These are phyloP conservation scores for Suillus occidentalis DNA, from an alignment of 768 basidiomycete species.

Conservation along the genomic window DNA sequence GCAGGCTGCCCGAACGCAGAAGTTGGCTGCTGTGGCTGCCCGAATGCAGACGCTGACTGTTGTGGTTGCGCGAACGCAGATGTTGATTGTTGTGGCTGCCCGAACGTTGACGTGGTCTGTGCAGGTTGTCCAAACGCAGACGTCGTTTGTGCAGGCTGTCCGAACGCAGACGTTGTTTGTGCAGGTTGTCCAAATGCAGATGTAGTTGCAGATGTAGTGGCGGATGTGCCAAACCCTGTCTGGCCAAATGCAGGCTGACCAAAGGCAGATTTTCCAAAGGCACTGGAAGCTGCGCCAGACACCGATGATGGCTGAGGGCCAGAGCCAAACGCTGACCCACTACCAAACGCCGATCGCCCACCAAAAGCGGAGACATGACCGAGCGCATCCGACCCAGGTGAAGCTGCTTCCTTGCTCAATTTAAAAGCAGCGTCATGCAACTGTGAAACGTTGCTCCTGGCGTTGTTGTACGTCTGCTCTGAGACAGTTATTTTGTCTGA, in stretches of 20 bases:
- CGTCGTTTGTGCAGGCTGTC: conserved; percentile 29
- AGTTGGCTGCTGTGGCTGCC: conserved; percentile 24
- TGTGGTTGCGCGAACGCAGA: conserved; percentile 43
- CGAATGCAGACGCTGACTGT: conserved; percentile 30
- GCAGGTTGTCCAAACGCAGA: conserved; percentile 37
- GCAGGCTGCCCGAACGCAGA: conserved; percentile 36
- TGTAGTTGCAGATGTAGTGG: conserved; percentile 19
- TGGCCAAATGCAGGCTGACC: conserved; percentile 41
- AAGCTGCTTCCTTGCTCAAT: conserved; percentile 33
- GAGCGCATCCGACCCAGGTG: conserved; percentile 9
- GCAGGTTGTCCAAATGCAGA: conserved; percentile 32
- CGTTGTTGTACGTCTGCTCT: conserved; percentile 48
- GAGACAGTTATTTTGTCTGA: conserved; percentile 52
- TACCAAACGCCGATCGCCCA: conserved; percentile 27
- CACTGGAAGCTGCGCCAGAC: conserved; percentile 31
- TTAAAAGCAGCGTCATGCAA: conserved; percentile 54
- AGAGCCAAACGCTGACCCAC: conserved; percentile 40
- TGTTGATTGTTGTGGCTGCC: conserved; percentile 33
- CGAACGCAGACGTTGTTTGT: conserved; percentile 34
- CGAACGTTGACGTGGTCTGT: conserved; percentile 37
- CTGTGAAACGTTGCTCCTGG: conserved; percentile 47
- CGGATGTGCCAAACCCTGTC: conserved; percentile 25
- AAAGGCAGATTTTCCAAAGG: conserved; percentile 33
- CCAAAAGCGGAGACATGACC: conserved; percentile 21
- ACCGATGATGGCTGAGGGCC: conserved; percentile 28